Evolutionary conservation across 257 asterid species (phyloP), one percentile per base, ranked within the genome.

Genomic region (Catharanthus roseus): DNA sequence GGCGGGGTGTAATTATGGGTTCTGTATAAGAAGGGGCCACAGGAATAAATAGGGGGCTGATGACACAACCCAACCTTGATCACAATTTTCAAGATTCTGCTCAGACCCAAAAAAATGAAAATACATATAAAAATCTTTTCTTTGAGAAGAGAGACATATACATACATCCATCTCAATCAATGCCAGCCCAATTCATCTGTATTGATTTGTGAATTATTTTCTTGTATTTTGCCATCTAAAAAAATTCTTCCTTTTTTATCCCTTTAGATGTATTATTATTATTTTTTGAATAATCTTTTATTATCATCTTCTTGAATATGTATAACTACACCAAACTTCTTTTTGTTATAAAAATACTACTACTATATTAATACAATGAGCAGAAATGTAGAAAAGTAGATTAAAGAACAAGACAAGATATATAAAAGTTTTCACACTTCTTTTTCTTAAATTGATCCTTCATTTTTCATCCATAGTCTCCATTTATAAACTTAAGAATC

Each of bases 51-150:
- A 11, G 28, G 77, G 71, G 71, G 71, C 62, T 72, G 74, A 73
- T 79, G 77, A 68, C 72, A 74, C 47, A 61, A 19, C 47, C 29
- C 65, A 79, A 72, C 42, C 71, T 76, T 82, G 69, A 67, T 81
- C 84, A 76, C 88, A 84, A 82, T 72, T 80, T 78, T 80, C 87
- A 78, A 86, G 83, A 86, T 63, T 82, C 54, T 70, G 72, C 68
- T 6, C 28, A 64, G 67, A 64, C 71, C 70, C 64, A 63, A 33
- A 42, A 42, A 42, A 29, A n/a, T n/a, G n/a, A n/a, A n/a, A n/a
- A n/a, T n/a, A n/a, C n/a, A n/a, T n/a, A n/a, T n/a, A n/a, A n/a
- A n/a, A n/a, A n/a, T 0, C 23, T 47, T 56, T 44, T 57, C 26
- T 65, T 72, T 69, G 74, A 15, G 70, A 71, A 64, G 21, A 19